Conservation (phyloP, 345 rosid species). For the Brassica nigra region DNA sequence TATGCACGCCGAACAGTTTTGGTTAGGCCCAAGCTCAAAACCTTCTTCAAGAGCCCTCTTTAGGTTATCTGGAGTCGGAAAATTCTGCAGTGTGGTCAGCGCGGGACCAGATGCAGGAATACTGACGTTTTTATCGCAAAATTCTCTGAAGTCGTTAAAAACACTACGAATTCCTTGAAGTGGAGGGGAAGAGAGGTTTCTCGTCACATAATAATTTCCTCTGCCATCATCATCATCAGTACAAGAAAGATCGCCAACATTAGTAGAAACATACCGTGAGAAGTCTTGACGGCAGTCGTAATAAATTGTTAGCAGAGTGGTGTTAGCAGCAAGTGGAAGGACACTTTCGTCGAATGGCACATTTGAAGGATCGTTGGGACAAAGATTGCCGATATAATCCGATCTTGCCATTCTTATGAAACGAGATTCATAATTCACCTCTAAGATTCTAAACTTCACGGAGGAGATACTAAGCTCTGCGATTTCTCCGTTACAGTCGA, state of each 20-base stretch:
- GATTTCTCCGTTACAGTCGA: not conserved
- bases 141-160: not conserved
- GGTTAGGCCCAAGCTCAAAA: not conserved
- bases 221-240: too few species aligned
- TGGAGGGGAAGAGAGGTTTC: not conserved
- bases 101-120: not conserved
- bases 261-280: not conserved
- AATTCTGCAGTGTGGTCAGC: not conserved
- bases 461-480: slow-evolving; percentile 29
- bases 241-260: not conserved
- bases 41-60: slow-evolving; percentile 15
- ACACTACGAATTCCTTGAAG: accelerated
- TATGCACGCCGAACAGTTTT: slow-evolving; percentile 17
- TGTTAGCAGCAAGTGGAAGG: not conserved
- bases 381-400: slow-evolving; percentile 25
- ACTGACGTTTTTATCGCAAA: slow-evolving; percentile 19
- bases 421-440: not conserved
- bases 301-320: slow-evolving; percentile 31
- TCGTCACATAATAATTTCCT: slow-evolving; percentile 7
- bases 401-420: slow-evolving; percentile 31
- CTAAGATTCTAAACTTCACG: slow-evolving; percentile 34
- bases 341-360: not conserved
- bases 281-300: slow-evolving; percentile 26
- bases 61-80: not conserved
- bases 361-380: slow-evolving; percentile 16